phyloP scores from a whole-genome alignment of 495 filamentous ascomycete species.

The Xeromyces bisporus region DNA sequence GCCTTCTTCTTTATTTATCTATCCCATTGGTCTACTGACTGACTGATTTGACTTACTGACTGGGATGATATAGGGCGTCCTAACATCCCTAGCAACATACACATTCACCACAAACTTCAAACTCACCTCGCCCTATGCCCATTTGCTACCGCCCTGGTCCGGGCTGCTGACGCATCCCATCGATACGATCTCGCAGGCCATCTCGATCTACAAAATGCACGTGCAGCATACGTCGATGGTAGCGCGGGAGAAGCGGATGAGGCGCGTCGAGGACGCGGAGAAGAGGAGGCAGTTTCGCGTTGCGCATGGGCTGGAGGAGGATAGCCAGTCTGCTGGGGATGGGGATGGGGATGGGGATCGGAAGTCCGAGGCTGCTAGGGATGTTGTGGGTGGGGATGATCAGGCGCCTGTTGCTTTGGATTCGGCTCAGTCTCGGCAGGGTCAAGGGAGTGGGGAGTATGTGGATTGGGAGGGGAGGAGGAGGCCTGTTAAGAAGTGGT shows the following conservation, averaged over 20 bases:
- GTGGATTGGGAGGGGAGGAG: conserved; percentile 30
- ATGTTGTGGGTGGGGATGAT: conserved; percentile 12
- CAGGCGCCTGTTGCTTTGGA: conserved; percentile 17
- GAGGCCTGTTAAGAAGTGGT: conserved; percentile 42
- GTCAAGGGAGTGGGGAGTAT: conserved; percentile 10
- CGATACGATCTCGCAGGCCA: conserved; percentile 32
- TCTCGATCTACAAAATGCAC: conserved; percentile 55
- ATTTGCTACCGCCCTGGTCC: conserved; percentile 48
- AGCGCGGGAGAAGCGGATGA: conserved; percentile 46
- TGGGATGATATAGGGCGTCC: conserved; percentile 40
- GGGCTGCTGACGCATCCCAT: conserved; percentile 48
- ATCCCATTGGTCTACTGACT: neutral
- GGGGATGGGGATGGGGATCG: conserved; percentile 3
- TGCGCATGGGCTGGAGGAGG: conserved; percentile 60
- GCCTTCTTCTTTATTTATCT: conserved; percentile 1
- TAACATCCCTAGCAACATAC: conserved; percentile 47
- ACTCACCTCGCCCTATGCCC: conserved; percentile 47
- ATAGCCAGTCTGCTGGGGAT: conserved; percentile 7
- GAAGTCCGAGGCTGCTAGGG: conserved; percentile 6
- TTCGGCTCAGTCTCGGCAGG: conserved; percentile 1
- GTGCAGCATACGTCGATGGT: conserved; percentile 42
- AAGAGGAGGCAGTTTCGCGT: conserved; percentile 65
- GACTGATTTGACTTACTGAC: neutral
- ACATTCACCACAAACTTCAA: conserved; percentile 57
- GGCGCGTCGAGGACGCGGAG: conserved; percentile 56